Conservation (phyloP, 163 green algal genomes). For the Chloroidium sp. region DNA sequence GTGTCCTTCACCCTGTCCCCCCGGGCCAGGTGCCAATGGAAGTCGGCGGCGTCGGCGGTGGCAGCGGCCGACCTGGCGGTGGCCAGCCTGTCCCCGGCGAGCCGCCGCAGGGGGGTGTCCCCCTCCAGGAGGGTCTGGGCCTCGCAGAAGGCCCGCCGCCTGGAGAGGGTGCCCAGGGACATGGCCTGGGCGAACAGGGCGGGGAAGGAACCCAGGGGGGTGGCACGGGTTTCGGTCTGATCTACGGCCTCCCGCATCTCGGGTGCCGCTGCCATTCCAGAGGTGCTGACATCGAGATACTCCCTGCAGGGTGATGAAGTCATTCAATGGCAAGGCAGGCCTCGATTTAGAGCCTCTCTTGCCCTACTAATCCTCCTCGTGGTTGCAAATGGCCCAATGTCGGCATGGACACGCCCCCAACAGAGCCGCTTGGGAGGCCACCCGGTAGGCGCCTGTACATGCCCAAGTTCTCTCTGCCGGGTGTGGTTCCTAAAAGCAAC, state of each 20-base stretch:
- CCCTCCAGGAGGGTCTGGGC: slow-evolving; percentile 5
- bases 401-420: too few species aligned
- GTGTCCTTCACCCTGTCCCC: slow-evolving; percentile 10
- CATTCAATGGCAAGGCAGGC: too few species aligned
- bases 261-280: too few species aligned
- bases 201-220: slow-evolving; percentile 50
- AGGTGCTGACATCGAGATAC: too few species aligned
- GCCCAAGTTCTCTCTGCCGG: too few species aligned
- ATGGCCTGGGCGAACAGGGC: slow-evolving; percentile 53
- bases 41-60: slow-evolving; percentile 52
- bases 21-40: slow-evolving; percentile 51
- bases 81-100: slow-evolving; percentile 21
- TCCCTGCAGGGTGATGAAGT: too few species aligned
- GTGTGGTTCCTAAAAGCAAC: too few species aligned
- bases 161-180: slow-evolving; percentile 43
- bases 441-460: too few species aligned
- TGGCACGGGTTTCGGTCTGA: slow-evolving; percentile 24
- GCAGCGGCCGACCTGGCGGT: slow-evolving; percentile 11
- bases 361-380: too few species aligned
- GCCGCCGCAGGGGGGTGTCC: background rate
- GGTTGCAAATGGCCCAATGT: too few species aligned
- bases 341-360: too few species aligned
- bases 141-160: slow-evolving; percentile 31
- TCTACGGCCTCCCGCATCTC: slow-evolving; percentile 11
- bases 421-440: too few species aligned